Base-by-base conservation (phyloP, 495 filamentous ascomycete species). In the Hamigera avellanea region DNA sequence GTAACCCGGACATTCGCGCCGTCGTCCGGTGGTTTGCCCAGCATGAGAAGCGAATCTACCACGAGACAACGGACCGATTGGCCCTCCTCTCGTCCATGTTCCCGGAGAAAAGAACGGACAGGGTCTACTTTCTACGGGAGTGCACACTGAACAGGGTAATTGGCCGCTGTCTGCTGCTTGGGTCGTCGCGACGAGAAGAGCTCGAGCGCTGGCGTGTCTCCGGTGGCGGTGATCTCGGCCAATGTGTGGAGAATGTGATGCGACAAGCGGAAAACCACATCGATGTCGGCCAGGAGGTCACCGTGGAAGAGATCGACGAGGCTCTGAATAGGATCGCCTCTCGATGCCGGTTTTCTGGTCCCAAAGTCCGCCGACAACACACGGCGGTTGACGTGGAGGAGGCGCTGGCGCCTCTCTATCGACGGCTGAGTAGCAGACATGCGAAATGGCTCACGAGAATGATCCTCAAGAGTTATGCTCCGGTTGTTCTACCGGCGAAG, bases 361-460 rank as follows among this genome's bases (percentile, higher is more conserved):
- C 75, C 9, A 57, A 61, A 8, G 67, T 87, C 15, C 69, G 74
- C 27, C 68, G 57, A 16, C 63, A 67, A 13, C 62, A 56, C 14
- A 38, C 58, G 8, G 54, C 55, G 10, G 50, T 54, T 0, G 56
- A 69, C 26, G 52, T 65, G 7, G 72, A 77, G 14, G 48, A 58
- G 7, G 44, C 64, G 7, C 48, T 86, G 1, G 62, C 64, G 13
- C 49, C 53, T 18, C 48, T 86, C 0, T 85, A 81, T 53, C 67
- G 55, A 28, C 66, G 73, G 9, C 41, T 86, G 18, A 68, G 70
- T 29, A 74, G 80, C 12, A 66, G 72, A 26, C 82, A 94, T 50
- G 83, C 79, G 0, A 95, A 95, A 59, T 95, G 88, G 88, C 67
- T 95, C 8, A 86, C 83, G 0, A 69, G 88, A 6, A 59, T 91